Evolutionary conservation across 2,329 filamentous ascomycete species (phyloP).

Genomic region (Cordyceps tenuipes): DNA sequence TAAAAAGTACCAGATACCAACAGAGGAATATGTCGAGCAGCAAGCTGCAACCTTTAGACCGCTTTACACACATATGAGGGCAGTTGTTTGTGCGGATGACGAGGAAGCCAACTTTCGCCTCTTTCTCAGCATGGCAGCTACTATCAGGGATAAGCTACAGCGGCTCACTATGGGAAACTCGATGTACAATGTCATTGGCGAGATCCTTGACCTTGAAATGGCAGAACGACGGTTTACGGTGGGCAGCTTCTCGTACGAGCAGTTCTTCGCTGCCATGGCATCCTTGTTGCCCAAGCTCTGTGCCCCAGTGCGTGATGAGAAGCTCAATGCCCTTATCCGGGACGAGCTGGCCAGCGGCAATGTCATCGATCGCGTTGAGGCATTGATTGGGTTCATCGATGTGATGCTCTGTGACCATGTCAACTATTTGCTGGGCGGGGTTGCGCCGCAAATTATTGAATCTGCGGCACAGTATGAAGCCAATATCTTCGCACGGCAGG

Average conservation of each 20-base stretch:
- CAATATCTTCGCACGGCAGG: constrained; percentile 59
- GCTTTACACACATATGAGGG: constrained; percentile 49
- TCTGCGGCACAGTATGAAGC: constrained; percentile 66
- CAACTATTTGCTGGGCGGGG: constrained; percentile 68
- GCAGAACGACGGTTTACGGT: constrained; percentile 60
- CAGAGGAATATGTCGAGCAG: constrained; percentile 50
- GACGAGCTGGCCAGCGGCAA: constrained; percentile 52
- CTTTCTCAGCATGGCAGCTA: constrained; percentile 62
- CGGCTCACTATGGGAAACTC: constrained; percentile 62
- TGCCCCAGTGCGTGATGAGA: constrained; percentile 69
- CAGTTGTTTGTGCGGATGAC: constrained; percentile 57
- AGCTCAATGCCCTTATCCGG: constrained; percentile 60
- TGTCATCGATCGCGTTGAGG: constrained; percentile 68
- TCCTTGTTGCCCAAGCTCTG: constrained; percentile 70
- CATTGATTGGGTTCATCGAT: constrained; percentile 67
- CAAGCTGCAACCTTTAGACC: constrained; percentile 41
- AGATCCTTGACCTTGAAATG: constrained; percentile 65
- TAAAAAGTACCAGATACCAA: constrained; percentile 65
- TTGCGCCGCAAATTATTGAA: constrained; percentile 62
- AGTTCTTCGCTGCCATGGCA: constrained; percentile 70
- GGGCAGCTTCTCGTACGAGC: constrained; percentile 71
- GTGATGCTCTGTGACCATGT: constrained; percentile 72
- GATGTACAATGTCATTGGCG: constrained; percentile 66
- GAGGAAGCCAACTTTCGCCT: constrained; percentile 57
- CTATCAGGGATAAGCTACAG: constrained; percentile 63